Conservation (phyloP, 225 moss, liverwort and hornwort species). For the Climacium dendroides region DNA sequence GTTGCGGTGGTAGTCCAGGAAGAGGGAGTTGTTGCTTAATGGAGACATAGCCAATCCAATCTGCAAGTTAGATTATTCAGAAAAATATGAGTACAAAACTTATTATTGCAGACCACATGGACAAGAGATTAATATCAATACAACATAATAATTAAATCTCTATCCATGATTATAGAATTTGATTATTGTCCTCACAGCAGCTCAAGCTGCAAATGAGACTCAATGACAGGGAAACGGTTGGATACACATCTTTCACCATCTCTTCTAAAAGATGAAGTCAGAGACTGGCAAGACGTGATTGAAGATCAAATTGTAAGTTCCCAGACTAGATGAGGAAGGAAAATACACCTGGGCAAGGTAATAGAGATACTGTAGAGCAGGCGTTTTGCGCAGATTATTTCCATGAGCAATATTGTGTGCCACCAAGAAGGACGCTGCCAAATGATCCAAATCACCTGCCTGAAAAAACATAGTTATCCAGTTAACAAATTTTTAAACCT, state of each 20-base stretch:
- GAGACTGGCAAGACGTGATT: background rate
- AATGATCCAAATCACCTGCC: constrained; percentile 97
- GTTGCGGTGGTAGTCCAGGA: constrained; percentile 90
- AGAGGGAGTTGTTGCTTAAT: constrained; percentile 94
- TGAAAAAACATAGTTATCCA: background rate
- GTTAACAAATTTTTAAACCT: background rate
- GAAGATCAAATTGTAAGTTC: background rate
- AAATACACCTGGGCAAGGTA: constrained; percentile 71
- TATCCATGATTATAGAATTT: background rate
- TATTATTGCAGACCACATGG: background rate
- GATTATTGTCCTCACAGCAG: background rate
- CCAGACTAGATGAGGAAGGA: background rate
- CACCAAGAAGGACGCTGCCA: constrained; percentile 88
- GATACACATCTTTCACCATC: background rate
- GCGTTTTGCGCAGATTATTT: constrained; percentile 87
- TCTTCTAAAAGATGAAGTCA: background rate
- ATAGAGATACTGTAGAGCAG: constrained; percentile 86
- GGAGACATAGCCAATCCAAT: constrained; percentile 97
- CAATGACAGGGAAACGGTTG: background rate
- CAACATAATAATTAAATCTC: background rate
- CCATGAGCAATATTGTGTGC: constrained; percentile 95
- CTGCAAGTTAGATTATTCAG: constrained; percentile 10
- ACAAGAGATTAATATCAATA: background rate
- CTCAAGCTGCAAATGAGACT: background rate
- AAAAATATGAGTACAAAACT: background rate